Evolutionary conservation across 1,284 basidiomycete species (phyloP), one percentile per base, ranked within the genome.

Genomic region (Sporisorium sorghi): DNA sequence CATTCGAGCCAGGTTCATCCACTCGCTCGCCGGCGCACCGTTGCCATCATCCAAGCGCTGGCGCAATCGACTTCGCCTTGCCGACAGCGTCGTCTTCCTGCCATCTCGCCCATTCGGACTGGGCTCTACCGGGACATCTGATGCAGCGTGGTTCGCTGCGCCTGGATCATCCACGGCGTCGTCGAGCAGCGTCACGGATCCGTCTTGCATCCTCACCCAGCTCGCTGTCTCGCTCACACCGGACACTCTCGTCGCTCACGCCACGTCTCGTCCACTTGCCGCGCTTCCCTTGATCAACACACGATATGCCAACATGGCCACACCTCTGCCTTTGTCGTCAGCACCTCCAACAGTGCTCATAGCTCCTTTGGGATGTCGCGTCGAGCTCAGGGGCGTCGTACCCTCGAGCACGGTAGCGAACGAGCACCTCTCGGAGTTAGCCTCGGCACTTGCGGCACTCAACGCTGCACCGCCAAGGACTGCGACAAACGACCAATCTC

Each of bases 81-180:
- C 61, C 1, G 49, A 60, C 2, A 39, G 47, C 9, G 37, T 70
- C 30, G 53, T 64, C 37, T 70, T 64, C 46, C 33, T 70, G 33
- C 67, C 67, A 5, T 17, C 42, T 5, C 30, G 30, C 5, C 33
- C 30, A 43, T 14, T 37, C 7, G 32, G 3, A 7, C n/a, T 37
- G 24, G 23, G 21, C 15, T 35, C 30, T 17, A 33, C 12, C 3
- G 15, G 47, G 9, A 12, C 51, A 8, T 21, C 33, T 6, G 64
- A 67, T 26, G 40, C 51, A 14, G n/a, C 28, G 6, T 70, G 56
- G 48, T 53, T 57, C 21, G 35, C 57, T 3, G 49, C 19, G 3
- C 33, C 49, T 2, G 32, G n/a, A 23, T 17, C 21, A 2, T 23
- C 28, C 7, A 43, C 23, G 6, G 14, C 24, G 9, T 19, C 43